Evolutionary conservation across 2,329 filamentous ascomycete genomes (phyloP).

Genomic region (Phyllosticta citriasiana): DNA sequence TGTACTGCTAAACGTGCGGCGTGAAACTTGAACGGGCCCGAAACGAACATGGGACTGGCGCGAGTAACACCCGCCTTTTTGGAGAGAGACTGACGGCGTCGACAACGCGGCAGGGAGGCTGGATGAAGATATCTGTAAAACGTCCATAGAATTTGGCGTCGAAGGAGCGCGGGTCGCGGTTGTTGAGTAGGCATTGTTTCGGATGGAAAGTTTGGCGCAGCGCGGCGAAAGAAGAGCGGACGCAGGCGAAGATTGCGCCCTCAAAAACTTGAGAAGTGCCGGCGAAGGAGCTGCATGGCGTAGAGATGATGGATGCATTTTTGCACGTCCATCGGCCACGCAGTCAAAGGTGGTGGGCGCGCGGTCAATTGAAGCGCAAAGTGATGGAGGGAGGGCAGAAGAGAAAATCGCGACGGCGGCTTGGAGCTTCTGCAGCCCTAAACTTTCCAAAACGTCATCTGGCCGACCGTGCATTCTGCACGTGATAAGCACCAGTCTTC

Average conservation of each 20-base stretch:
- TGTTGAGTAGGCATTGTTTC: neutral
- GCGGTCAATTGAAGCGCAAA: neutral
- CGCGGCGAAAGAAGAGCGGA: neutral
- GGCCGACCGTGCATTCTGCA: neutral
- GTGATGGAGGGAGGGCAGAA: neutral
- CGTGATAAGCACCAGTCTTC: neutral
- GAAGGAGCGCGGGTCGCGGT: neutral
- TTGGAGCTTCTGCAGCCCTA: neutral
- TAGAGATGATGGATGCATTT: constrained; percentile 26
- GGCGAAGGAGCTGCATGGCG: constrained; percentile 25
- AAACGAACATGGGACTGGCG: neutral
- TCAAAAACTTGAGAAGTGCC: constrained; percentile 27
- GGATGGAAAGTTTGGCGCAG: neutral
- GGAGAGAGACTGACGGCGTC: neutral
- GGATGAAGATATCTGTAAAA: neutral
- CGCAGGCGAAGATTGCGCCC: constrained; percentile 19
- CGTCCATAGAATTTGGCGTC: neutral
- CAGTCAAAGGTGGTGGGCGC: neutral
- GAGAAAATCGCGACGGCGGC: constrained; percentile 2
- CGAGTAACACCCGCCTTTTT: neutral
- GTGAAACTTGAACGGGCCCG: neutral
- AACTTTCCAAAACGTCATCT: neutral
- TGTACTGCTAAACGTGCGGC: constrained; percentile 16
- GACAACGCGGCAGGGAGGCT: neutral
- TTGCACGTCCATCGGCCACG: neutral